Evolutionary conservation across 148 eudicot genomes (phyloP).

Genomic region (Mesembryanthemum crystallinum): DNA sequence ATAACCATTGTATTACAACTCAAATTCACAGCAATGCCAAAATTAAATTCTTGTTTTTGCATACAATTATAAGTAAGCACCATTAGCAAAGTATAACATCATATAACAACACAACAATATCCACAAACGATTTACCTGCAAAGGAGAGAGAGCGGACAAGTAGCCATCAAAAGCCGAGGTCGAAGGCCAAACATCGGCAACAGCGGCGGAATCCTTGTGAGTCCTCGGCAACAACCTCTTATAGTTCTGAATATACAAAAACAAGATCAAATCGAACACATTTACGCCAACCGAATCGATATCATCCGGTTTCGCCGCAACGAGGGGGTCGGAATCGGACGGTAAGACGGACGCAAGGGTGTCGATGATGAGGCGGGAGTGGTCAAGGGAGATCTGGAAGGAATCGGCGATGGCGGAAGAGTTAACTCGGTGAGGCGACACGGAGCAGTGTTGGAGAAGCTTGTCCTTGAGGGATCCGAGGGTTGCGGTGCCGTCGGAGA

Average conservation of each 20-base stretch:
- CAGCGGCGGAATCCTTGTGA: conserved; percentile 85
- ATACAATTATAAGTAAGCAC: neutral
- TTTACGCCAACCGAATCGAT: conserved; percentile 44
- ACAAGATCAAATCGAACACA: conserved; percentile 72
- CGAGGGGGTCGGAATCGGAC: conserved; percentile 55
- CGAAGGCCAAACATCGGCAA: conserved; percentile 95
- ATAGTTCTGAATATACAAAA: conserved; percentile 79
- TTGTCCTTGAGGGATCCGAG: conserved; percentile 52
- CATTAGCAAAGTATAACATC: neutral
- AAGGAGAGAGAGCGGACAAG: conserved; percentile 87
- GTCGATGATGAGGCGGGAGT: conserved; percentile 65
- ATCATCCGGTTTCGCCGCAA: conserved; percentile 45
- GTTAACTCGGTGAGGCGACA: conserved; percentile 38
- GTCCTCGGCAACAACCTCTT: conserved; percentile 79
- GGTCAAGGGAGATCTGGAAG: conserved; percentile 59
- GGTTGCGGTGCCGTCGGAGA: conserved; percentile 62
- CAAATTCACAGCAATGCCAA: no score
- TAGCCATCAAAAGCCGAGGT: conserved; percentile 91
- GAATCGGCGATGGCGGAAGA: conserved; percentile 43
- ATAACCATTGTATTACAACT: neutral
- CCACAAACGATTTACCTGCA: conserved; percentile 51
- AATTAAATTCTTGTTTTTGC: neutral
- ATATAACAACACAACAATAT: neutral
- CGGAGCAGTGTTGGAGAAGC: conserved; percentile 36
- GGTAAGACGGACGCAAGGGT: conserved; percentile 55